Percentiles rank a stretch among this genome's conserved stretches.
Evolutionary conservation across 169 alveolate genomes (phyloP).

Genomic region (Babesia bovis): DNA sequence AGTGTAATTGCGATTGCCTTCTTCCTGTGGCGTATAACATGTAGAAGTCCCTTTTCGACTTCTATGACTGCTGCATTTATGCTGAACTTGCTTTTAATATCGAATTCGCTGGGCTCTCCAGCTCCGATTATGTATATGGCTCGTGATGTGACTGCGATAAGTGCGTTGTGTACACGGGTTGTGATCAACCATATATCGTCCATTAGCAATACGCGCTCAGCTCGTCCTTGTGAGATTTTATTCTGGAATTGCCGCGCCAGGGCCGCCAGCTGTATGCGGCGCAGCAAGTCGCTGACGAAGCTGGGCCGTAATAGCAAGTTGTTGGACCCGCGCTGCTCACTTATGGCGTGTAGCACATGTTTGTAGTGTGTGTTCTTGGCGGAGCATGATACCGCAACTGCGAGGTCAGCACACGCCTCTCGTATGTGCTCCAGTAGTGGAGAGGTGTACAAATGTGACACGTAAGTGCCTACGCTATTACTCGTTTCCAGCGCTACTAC

Average conservation of each 20-base stretch:
- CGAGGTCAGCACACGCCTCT: constrained; percentile 26
- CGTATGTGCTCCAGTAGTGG: constrained; percentile 25
- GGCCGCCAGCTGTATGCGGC: constrained; percentile 28
- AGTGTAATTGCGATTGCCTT: not conserved
- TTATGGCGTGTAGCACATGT: constrained; percentile 24
- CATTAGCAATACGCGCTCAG: constrained; percentile 32
- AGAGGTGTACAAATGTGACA: constrained; percentile 37
- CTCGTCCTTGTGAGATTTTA: not conserved
- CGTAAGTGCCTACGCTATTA: constrained; percentile 43
- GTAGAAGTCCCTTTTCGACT: constrained; percentile 13
- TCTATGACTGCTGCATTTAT: constrained; percentile 4
- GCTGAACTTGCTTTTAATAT: constrained; percentile 1
- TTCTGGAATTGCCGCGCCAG: constrained; percentile 30
- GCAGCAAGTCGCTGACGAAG: constrained; percentile 22
- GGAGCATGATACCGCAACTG: constrained; percentile 13
- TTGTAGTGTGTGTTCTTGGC: constrained; percentile 38
- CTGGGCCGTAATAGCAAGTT: constrained; percentile 22
- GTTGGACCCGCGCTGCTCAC: constrained; percentile 33
- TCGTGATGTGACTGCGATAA: constrained; percentile 21
- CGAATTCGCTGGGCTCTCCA: not conserved
- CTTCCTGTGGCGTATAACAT: not conserved
- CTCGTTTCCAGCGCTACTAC: constrained; percentile 29
- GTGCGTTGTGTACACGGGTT: not conserved
- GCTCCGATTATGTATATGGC: not conserved
- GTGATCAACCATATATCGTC: constrained; percentile 38